A percentile compares a stretch with the other conserved stretches of the same genome.
Conservation (phyloP, 306 rosid species). For the Sophora flavescens region DNA sequence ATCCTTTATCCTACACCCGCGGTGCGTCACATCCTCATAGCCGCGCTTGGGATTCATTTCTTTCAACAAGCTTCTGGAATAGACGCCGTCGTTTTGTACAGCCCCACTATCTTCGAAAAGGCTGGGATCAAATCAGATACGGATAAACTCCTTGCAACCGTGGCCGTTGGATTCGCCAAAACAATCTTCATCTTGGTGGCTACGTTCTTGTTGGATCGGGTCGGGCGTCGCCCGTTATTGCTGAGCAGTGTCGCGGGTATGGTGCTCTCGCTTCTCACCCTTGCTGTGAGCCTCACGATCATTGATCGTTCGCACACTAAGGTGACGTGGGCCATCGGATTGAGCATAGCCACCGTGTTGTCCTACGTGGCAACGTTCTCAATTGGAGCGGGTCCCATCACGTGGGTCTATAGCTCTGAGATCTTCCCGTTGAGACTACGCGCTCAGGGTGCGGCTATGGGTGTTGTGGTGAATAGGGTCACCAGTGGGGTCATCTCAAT, state of each 20-base stretch:
- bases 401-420: constrained; percentile 87
- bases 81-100: constrained; percentile 83
- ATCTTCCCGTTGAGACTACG: constrained; percentile 82
- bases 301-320: constrained; percentile 46
- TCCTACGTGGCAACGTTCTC: constrained; percentile 74
- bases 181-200: constrained; percentile 77
- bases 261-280: constrained; percentile 54
- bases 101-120: constrained; percentile 73
- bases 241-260: constrained; percentile 71
- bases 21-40: constrained; percentile 74
- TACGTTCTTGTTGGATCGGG: constrained; percentile 67
- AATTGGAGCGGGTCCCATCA: constrained; percentile 84
- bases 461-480: constrained; percentile 63
- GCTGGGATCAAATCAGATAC: constrained; percentile 62
- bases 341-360: constrained; percentile 53
- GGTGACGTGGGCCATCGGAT: constrained; percentile 66
- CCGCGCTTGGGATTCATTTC: constrained; percentile 79
- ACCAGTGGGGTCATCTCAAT: constrained; percentile 71
- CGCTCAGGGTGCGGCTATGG: constrained; percentile 84
- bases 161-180: constrained; percentile 81
- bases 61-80: constrained; percentile 85
- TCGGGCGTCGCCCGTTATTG: constrained; percentile 83
- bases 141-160: constrained; percentile 65
- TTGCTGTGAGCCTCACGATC: constrained; percentile 59
- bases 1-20: constrained; percentile 72